Evolutionary conservation across 2,329 filamentous ascomycete species (phyloP).

Genomic region (Aspergillus udagawae): DNA sequence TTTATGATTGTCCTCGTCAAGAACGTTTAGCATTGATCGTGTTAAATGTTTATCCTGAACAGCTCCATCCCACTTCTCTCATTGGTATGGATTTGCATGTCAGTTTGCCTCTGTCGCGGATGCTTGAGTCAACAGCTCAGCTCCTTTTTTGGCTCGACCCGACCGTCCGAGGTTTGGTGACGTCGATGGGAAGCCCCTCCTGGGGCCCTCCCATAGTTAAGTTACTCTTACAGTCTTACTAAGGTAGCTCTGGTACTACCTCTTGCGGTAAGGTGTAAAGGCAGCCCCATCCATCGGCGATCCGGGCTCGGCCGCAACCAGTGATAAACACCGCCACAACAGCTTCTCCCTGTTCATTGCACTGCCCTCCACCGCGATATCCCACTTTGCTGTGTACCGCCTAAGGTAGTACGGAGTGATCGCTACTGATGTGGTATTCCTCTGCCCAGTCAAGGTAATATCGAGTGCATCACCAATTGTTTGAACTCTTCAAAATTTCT

Average conservation of each 20-base stretch:
- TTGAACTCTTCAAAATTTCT: background rate
- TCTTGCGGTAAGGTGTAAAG: background rate
- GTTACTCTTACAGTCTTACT: background rate
- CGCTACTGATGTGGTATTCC: background rate
- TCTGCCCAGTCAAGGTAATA: background rate
- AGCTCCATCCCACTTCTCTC: background rate
- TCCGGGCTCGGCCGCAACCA: constrained; percentile 4
- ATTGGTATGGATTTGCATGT: background rate
- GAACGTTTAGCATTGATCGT: background rate
- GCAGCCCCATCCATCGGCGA: background rate
- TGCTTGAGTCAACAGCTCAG: background rate
- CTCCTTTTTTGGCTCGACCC: background rate
- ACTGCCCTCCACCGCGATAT: background rate
- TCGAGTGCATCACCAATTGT: background rate
- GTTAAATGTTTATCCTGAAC: background rate
- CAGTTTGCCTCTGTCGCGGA: background rate
- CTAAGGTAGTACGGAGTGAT: background rate
- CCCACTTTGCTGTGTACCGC: background rate
- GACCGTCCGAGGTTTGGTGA: background rate
- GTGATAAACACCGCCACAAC: constrained; percentile 1
- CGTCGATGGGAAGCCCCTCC: background rate
- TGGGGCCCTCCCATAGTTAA: background rate
- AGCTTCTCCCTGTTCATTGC: background rate
- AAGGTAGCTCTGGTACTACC: no score
- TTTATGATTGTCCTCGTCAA: background rate